Percentiles rank a stretch among this genome's conserved stretches.
Evolutionary conservation across 139 green algal species (phyloP).

Genomic region (Choricystis sp.): DNA sequence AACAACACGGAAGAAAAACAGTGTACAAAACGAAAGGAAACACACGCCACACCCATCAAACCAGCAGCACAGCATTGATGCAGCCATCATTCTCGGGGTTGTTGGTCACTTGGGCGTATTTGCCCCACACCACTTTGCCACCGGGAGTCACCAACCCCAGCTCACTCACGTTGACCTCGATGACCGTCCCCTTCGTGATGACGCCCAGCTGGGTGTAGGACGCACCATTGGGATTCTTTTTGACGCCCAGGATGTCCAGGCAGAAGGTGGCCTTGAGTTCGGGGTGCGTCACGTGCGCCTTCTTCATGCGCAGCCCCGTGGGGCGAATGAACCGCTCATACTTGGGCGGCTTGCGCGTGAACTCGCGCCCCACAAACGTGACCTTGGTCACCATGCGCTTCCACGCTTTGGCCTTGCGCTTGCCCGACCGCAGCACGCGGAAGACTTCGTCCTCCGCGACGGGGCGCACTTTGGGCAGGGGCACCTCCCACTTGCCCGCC

Average conservation of each 20-base stretch:
- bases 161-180: constrained; percentile 97
- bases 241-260: constrained; percentile 94
- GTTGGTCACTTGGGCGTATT: constrained; percentile 88
- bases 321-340: constrained; percentile 99
- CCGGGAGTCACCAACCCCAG: constrained; percentile 94
- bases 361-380: constrained; percentile 90
- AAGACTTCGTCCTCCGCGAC: constrained; percentile 99
- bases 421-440: constrained; percentile 80
- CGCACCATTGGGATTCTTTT: constrained; percentile 99
- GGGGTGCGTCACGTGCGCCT: constrained; percentile 96
- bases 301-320: constrained; percentile 90
- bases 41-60: no score
- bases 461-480: constrained; percentile 92
- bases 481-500: constrained; percentile 99
- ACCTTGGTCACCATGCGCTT: constrained; percentile 99
- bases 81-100: constrained; percentile 96
- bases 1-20: no score
- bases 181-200: constrained; percentile 87
- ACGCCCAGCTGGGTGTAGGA: constrained; percentile 93
- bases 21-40: no score
- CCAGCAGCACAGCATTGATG: constrained; percentile 96
- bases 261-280: constrained; percentile 95
- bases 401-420: constrained; percentile 89
- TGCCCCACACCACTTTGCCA: constrained; percentile 99
- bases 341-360: constrained; percentile 98